Evolutionary conservation across 176 grass and related monocot genomes (phyloP).

Genomic region (Triticum urartu): DNA sequence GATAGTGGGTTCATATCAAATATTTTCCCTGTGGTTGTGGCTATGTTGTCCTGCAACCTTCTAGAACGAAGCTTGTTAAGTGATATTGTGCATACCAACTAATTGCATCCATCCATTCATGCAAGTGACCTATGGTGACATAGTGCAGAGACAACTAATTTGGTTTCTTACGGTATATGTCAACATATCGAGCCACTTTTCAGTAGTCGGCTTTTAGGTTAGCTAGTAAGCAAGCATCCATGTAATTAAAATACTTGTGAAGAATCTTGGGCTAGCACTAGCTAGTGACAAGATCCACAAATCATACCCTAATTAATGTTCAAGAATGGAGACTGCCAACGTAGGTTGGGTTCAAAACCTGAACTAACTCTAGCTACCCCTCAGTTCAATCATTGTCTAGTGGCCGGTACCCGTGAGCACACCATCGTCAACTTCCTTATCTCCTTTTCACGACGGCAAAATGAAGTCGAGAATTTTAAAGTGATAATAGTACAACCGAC

Average conservation of each 20-base stretch:
- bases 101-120: neutral
- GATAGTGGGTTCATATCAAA: neutral
- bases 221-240: neutral
- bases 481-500: constrained; percentile 13
- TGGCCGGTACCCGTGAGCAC: constrained; percentile 25
- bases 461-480: neutral
- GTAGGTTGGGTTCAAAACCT: neutral
- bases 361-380: neutral
- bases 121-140: neutral
- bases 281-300: neutral
- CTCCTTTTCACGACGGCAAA: neutral
- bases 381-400: neutral
- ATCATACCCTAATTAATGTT: constrained; percentile 27
- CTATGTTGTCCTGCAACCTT: neutral
- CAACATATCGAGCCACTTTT: neutral
- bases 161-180: neutral
- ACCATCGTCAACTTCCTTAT: constrained; percentile 12
- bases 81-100: neutral
- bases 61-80: neutral
- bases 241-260: neutral
- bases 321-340: neutral
- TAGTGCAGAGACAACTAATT: neutral
- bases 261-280: neutral
- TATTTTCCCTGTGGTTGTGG: neutral
- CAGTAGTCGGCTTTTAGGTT: neutral